Evolutionary conservation across 768 basidiomycete species (phyloP), one percentile per base, ranked within the genome.

Genomic region (Hericium coralloides): DNA sequence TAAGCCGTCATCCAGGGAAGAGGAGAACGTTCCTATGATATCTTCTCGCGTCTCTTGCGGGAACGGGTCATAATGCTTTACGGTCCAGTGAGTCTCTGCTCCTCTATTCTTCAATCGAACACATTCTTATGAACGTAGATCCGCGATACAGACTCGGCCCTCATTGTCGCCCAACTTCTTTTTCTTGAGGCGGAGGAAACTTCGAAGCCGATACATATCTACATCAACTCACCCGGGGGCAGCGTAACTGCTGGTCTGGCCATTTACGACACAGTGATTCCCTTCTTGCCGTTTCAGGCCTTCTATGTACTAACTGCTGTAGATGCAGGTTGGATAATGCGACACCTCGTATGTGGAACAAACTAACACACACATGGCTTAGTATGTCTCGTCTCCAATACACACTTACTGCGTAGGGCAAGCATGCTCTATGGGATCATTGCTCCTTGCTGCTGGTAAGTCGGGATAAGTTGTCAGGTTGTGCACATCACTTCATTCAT

Each of bases 171-270:
- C 1, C 95, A 98, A 66, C 76, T 98, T 8, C 83, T 98, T 43
- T 98, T 95, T 70, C 78, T 98, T 58, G 95, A 98, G 75, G 95
- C 95, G 1, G 95, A 95, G 70, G 94, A 98, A 62, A 84, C 93
- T 0, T 83, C 85, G 9, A 92, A 92, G 68, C 95, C 95, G 3
- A 97, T 98, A 55, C 94, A 95, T 65, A 73, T 98, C 12, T 98
- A 98, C 71, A 95, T 98, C 63, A 98, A 98, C 72, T 94, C 91
- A 7, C 95, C 95, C 0, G 95, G 95, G 2, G 95, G 95, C 31
- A 90, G 89, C 65, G 95, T 98, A 39, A 95, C 95, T 0, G 92
- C 94, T 50, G 95, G 95, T 9, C 75, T 98, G 58, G 95, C 95
- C 17, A 95, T 98, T 51, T 98, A 98, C 73, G 95, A 98, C 67